Conservation (phyloP, 495 filamentous ascomycete genomes). For the Umbilicaria muhlenbergii region DNA sequence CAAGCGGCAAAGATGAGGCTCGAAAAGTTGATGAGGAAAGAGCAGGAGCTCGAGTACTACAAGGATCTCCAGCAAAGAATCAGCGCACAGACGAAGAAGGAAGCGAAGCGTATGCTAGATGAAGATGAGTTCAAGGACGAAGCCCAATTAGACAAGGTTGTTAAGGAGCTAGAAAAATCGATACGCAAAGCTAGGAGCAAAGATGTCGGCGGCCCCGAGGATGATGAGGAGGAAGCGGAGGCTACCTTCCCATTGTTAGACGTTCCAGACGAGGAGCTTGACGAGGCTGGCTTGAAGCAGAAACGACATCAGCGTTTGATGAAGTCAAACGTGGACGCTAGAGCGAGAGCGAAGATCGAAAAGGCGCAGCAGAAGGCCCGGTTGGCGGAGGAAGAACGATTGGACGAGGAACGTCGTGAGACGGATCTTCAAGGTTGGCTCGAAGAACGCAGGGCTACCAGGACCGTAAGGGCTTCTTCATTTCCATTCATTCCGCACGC, state of each 20-base stretch:
- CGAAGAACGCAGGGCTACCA: conserved; percentile 56
- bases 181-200: conserved; percentile 82
- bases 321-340: conserved; percentile 86
- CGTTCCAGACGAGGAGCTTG: conserved; percentile 77
- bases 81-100: conserved; percentile 67
- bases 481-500: neutral
- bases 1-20: conserved; percentile 94
- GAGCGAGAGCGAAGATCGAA: conserved; percentile 81
- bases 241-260: conserved; percentile 81
- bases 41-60: conserved; percentile 89
- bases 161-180: conserved; percentile 76
- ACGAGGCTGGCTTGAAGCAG: conserved; percentile 76
- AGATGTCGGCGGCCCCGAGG: conserved; percentile 72
- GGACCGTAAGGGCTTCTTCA: conserved; percentile 30
- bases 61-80: conserved; percentile 58
- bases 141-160: conserved; percentile 54
- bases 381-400: conserved; percentile 61
- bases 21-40: conserved; percentile 87
- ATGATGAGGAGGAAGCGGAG: conserved; percentile 56
- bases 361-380: conserved; percentile 83
- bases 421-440: conserved; percentile 83
- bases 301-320: conserved; percentile 84
- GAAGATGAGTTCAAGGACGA: conserved; percentile 87
- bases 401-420: conserved; percentile 69
- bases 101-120: conserved; percentile 69